Conservation (phyloP, 75 land plant species). For the Selaginella moellendorffii region DNA sequence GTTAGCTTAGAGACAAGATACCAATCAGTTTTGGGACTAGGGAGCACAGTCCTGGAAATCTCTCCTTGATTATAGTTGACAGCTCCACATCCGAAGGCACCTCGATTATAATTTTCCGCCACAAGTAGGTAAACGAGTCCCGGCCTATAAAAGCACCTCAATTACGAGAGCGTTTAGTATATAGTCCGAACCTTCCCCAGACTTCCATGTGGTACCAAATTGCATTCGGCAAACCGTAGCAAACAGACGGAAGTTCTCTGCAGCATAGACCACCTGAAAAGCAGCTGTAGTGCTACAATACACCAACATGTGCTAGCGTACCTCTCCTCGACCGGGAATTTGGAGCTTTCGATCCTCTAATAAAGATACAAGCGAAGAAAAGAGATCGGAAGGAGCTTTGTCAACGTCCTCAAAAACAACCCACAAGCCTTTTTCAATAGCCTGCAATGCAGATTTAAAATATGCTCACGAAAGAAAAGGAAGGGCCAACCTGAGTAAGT, state of each 20-base stretch:
- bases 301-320: no score
- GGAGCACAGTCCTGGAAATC: constrained; percentile 43
- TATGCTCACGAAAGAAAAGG: not conserved
- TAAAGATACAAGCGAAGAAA: constrained; percentile 52
- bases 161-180: no score
- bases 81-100: constrained; percentile 48
- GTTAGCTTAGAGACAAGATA: no score
- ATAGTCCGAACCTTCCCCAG: constrained; percentile 17
- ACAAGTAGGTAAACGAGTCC: constrained; percentile 37
- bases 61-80: constrained; percentile 35
- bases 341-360: constrained; percentile 62
- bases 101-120: constrained; percentile 68
- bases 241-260: constrained; percentile 66
- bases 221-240: constrained; percentile 51
- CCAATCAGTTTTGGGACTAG: constrained; percentile 48
- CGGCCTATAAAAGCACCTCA: no score
- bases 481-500: constrained; percentile 54
- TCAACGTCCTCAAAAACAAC: constrained; percentile 90
- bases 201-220: constrained; percentile 14
- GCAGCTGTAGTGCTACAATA: no score
- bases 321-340: constrained; percentile 79
- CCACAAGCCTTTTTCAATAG: constrained; percentile 79
- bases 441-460: constrained; percentile 28
- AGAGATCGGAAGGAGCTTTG: constrained; percentile 80
- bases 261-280: constrained; percentile 46